phyloP scores from a whole-genome alignment of 2,329 filamentous ascomycete genomes.

The Neofusicoccum sp. region DNA sequence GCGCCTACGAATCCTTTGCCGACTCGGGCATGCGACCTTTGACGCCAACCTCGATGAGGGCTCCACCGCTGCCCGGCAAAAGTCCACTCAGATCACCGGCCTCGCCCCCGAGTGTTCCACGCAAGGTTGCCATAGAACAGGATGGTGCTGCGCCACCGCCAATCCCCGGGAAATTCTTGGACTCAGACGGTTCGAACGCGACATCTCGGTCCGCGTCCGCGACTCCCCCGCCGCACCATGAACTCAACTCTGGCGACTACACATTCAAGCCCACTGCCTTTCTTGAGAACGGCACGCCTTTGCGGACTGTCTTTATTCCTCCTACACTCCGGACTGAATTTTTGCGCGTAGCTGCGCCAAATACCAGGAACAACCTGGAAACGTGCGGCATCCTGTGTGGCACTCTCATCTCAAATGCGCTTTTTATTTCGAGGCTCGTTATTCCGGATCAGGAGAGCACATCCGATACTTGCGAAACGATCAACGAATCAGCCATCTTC shows the following conservation, averaged over 20 bases:
- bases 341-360: conserved; percentile 68
- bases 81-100: background rate
- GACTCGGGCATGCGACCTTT: conserved; percentile 21
- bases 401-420: conserved; percentile 83
- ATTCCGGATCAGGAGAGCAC: conserved; percentile 90
- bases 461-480: conserved; percentile 90
- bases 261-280: conserved; percentile 83
- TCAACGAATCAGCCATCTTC: conserved; percentile 80
- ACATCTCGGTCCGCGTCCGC: conserved; percentile 31
- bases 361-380: conserved; percentile 80
- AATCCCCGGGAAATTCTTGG: conserved; percentile 27
- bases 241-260: conserved; percentile 57
- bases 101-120: conserved; percentile 10
- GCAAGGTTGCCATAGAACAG: background rate
- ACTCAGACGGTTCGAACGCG: conserved; percentile 15
- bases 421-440: conserved; percentile 85
- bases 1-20: conserved; percentile 34
- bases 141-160: conserved; percentile 22
- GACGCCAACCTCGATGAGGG: conserved; percentile 18
- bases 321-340: conserved; percentile 71
- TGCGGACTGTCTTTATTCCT: conserved; percentile 86
- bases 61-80: conserved; percentile 42
- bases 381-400: conserved; percentile 95
- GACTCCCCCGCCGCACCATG: conserved; percentile 24
- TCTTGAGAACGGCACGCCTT: conserved; percentile 81